Evolutionary conservation across 352 stramenopile species (phyloP).

Genomic region (Phytophthora gonapodyides): DNA sequence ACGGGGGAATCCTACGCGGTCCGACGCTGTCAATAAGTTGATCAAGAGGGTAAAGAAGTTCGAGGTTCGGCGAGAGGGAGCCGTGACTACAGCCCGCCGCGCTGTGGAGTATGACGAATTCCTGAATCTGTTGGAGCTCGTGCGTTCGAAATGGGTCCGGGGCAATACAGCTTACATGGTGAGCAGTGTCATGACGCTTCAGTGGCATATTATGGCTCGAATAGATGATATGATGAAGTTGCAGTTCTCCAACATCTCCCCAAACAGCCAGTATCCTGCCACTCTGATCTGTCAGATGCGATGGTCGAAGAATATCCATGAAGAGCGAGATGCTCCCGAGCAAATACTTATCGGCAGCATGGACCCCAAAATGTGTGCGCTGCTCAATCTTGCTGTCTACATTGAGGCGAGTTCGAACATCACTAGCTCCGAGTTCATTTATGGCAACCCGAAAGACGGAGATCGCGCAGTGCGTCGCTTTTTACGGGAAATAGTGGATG

Average conservation of each 20-base stretch:
- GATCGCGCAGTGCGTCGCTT: slow-evolving; percentile 20
- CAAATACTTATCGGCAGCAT: slow-evolving; percentile 30
- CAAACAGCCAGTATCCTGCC: slow-evolving; percentile 10
- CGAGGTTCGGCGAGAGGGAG: slow-evolving; percentile 23
- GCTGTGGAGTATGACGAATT: slow-evolving; percentile 21
- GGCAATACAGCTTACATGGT: slow-evolving; percentile 6
- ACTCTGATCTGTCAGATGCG: slow-evolving; percentile 25
- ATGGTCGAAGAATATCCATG: slow-evolving; percentile 29
- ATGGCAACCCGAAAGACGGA: slow-evolving; percentile 18
- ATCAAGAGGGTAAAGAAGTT: slow-evolving; percentile 23
- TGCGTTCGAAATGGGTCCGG: not conserved
- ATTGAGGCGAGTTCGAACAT: slow-evolving; percentile 13
- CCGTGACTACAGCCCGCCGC: not conserved
- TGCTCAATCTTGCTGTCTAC: slow-evolving; percentile 25
- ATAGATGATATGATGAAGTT: slow-evolving; percentile 41
- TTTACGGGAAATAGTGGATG: slow-evolving; percentile 13
- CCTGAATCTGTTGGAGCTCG: slow-evolving; percentile 6
- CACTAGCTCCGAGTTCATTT: slow-evolving; percentile 12
- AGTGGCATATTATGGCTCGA: slow-evolving; percentile 23
- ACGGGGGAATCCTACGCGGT: slow-evolving; percentile 22
- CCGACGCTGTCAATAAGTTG: slow-evolving; percentile 21
- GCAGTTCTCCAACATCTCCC: slow-evolving; percentile 7
- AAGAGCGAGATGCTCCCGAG: slow-evolving; percentile 27
- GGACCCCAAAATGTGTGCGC: slow-evolving; percentile 22
- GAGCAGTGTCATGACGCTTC: slow-evolving; percentile 12